Base-by-base conservation (phyloP, 2,329 filamentous ascomycete genomes). In the Cladophialophora chaetospira region DNA sequence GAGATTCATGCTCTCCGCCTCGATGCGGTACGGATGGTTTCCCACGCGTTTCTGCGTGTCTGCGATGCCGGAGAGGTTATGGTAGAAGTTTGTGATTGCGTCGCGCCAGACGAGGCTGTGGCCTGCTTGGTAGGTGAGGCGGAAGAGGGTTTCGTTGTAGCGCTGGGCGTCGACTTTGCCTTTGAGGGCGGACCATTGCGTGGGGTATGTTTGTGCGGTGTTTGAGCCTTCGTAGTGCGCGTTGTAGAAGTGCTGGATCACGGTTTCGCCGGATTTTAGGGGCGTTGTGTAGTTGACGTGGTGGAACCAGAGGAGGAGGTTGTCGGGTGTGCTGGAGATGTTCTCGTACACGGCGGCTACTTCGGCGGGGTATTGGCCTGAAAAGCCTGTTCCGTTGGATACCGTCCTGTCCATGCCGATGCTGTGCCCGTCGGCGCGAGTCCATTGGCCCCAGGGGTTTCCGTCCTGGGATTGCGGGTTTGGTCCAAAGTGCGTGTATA, bases 341-440 rank as follows among this genome's bases (percentile, higher is more conserved):
- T 79, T 71, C 63, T 89, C 86, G 66, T 80, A 89, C 64, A 74
- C 69, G 2, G 73, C 68, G 0, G 82, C 81, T 0, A 89, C 69
- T 57, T 86, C 82, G 0, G 77, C 63, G 0, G 86, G 85, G 65
- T 89, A 90, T 64, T 88, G 85, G 0, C 84, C 85, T 0, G 86
- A 73, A 60, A 79, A 84, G 0, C 83, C 82, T 0, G 87, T 89
- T 8, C 87, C 87, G 51, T 87, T 89, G 57, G 72, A 75, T 0
- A 87, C 82, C 0, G 87, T 89, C 9, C 87, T 79, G 64, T 89
- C 87, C 86, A 89, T 89, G 0, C 87, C 87, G 53, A 89, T 82
- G 3, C 75, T 76, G 17, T 73, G 63, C 0, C 68, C 67, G 58
- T 88, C 82, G 0, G 86, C 86, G 3, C 87, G 81, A 0, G 86